Base-by-base conservation (phyloP, 805 yeast genomes). In the Wickerhamiella bombiphila region DNA sequence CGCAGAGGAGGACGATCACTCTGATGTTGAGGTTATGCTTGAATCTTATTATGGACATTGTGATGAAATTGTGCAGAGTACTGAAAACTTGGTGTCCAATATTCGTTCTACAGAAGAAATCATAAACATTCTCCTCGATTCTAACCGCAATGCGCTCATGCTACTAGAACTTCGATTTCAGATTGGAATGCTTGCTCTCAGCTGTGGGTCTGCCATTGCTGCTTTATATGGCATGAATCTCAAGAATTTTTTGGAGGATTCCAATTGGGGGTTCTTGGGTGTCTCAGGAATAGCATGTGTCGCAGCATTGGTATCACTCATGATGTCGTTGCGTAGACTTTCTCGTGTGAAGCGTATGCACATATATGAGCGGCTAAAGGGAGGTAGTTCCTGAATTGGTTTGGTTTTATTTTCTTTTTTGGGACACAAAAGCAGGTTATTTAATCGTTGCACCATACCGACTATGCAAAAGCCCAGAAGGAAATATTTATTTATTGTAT, bases 211-310 rank as follows among this genome's bases (percentile, higher is more conserved):
- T 33, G 81, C 80, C 46, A 55, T 82, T 13, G 91, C 94, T 2
- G 79, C 95, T 0, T 62, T 83, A 8, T 91, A 86, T 57, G 99
- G 99, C 25, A 91, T 91, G 98, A 91, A 91, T 58, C 63, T 91
- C 55, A 82, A 80, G 52, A 91, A 88, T 58, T 85, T 80, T 53
- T 76, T 91, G 17, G 99, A 91, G 55, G 94, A 85, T 40, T 62
- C 74, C 1, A 68, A 70, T 39, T 66, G 68, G 45, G 95, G 95
- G 22, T 80, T 83, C 53, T 54, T 56, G 3, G 54, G 73, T 1
- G 68, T 76, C 4, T 43, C 56, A 2, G 61, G 65, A 0, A 42
- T 64, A 1, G 61, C 76, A 0, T 60, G 74, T 2, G 51, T 70
- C 7, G 43, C 70, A 25, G 50, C 62, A 5, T 39, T 66, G 1